phyloP scores from a whole-genome alignment of 148 eudicot genomes.

The Euryodendron excelsum region DNA sequence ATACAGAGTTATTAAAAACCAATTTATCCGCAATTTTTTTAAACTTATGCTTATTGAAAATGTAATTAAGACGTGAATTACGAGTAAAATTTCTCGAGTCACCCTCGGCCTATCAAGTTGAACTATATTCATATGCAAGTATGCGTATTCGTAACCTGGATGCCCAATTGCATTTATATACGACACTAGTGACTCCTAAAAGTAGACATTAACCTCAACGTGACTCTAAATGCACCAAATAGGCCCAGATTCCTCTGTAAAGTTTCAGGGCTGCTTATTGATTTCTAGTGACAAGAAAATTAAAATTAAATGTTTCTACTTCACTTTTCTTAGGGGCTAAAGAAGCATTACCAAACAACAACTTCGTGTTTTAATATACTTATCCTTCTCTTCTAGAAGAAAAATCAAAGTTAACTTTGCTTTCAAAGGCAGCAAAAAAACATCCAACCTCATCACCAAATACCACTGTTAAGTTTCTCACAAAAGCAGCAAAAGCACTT shows the following conservation, averaged over 20 bases:
- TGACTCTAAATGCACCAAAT: neutral
- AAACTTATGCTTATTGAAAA: too few relatives aligned
- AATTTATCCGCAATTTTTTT: neutral
- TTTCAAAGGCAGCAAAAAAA: neutral
- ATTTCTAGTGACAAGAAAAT: neutral
- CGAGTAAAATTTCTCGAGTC: neutral
- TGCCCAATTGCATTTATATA: neutral
- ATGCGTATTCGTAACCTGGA: neutral
- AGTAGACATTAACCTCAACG: neutral
- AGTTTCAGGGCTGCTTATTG: too few relatives aligned
- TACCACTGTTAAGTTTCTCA: too few relatives aligned
- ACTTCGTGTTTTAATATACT: too few relatives aligned
- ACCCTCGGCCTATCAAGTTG: too few relatives aligned
- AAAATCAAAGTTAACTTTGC: neutral
- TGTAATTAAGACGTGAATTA: neutral
- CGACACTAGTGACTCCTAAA: neutral
- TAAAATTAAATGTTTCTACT: too few relatives aligned
- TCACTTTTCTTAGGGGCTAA: neutral
- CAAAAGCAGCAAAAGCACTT: too few relatives aligned
- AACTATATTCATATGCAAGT: neutral
- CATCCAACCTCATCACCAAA: too few relatives aligned
- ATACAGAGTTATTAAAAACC: neutral
- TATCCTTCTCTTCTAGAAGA: too few relatives aligned
- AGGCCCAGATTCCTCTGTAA: too few relatives aligned
- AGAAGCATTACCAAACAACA: neutral